phyloP scores from a whole-genome alignment of 768 basidiomycete species.

The Lentinula guzmanii region DNA sequence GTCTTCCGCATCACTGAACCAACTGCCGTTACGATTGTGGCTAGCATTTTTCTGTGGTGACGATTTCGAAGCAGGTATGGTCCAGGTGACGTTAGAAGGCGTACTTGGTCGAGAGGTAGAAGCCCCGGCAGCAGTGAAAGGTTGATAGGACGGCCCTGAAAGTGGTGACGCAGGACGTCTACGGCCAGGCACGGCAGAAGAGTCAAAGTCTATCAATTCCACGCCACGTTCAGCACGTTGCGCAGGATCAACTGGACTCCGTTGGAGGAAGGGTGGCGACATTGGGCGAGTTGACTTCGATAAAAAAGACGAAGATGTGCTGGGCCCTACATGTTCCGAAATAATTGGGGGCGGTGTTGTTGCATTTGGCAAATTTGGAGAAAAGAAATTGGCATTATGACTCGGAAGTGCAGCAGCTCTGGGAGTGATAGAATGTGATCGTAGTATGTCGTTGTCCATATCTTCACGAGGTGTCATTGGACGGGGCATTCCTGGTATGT shows the following conservation, averaged over 20 bases:
- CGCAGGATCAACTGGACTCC: constrained; percentile 47
- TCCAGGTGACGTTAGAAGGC: constrained; percentile 78
- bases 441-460: constrained; percentile 63
- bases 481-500: constrained; percentile 85
- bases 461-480: constrained; percentile 85
- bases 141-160: constrained; percentile 53
- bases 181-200: constrained; percentile 43
- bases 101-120: constrained; percentile 54
- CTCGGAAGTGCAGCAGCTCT: constrained; percentile 66
- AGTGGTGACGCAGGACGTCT: constrained; percentile 73
- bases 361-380: constrained; percentile 20
- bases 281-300: constrained; percentile 38
- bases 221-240: constrained; percentile 26
- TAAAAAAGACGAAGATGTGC: constrained; percentile 48
- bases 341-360: constrained; percentile 9
- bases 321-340: constrained; percentile 40
- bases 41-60: constrained; percentile 23
- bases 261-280: constrained; percentile 51
- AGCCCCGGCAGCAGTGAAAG: constrained; percentile 46
- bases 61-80: constrained; percentile 24
- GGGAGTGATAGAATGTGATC: constrained; percentile 71
- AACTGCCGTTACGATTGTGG: constrained; percentile 58
- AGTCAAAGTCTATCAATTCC: constrained; percentile 40
- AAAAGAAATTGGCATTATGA: constrained; percentile 25
- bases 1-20: constrained; percentile 35